Evolutionary conservation across 257 asterid genomes (phyloP).

Genomic region (Anisodus acutangulus): DNA sequence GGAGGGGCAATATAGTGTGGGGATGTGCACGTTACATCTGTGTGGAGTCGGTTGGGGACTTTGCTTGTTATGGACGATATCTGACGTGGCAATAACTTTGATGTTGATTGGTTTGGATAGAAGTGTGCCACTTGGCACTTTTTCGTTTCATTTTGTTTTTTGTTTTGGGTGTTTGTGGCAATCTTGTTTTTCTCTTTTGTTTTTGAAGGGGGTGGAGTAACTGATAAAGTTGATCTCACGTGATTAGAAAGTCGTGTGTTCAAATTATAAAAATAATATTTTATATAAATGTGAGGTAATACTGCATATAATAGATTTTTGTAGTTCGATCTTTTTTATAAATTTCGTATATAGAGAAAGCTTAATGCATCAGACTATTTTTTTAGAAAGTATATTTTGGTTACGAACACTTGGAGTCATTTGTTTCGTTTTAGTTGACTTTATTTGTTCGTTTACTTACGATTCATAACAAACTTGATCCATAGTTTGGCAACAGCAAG

Average conservation of each 20-base stretch:
- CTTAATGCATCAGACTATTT: too few relatives aligned
- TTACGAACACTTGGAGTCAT: background rate
- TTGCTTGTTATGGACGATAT: background rate
- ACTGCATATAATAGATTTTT: too few relatives aligned
- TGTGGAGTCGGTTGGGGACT: background rate
- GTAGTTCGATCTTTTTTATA: too few relatives aligned
- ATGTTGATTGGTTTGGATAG: background rate
- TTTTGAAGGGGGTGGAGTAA: background rate
- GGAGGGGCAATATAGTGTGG: background rate
- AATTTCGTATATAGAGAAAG: too few relatives aligned
- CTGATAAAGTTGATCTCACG: too few relatives aligned
- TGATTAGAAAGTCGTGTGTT: too few relatives aligned
- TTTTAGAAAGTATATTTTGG: background rate
- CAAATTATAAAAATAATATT: too few relatives aligned
- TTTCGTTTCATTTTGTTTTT: background rate
- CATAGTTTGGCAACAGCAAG: background rate
- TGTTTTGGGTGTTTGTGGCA: background rate
- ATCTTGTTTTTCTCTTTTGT: background rate
- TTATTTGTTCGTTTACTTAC: background rate
- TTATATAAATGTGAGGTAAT: too few relatives aligned
- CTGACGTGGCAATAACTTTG: background rate
- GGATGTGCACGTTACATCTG: slow-evolving; percentile 16
- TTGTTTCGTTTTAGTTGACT: background rate
- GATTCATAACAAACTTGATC: background rate
- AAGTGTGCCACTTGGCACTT: background rate